Percentiles rank a stretch among this genome's conserved stretches.
phyloP scores from a whole-genome alignment of 2,329 filamentous ascomycete species.

The Fusarium sp. region DNA sequence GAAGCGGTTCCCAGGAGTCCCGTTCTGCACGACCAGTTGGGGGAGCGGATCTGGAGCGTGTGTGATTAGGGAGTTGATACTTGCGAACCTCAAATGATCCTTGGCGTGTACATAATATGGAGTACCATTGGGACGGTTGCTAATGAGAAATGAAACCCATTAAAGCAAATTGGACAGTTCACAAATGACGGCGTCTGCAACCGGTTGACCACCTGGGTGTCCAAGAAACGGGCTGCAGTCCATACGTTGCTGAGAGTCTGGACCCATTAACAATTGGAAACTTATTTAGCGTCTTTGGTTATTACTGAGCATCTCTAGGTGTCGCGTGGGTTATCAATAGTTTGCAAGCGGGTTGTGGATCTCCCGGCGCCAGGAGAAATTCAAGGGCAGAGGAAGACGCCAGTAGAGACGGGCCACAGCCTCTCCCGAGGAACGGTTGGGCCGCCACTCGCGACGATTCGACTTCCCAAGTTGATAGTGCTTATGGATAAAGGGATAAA shows the following conservation, averaged over 20 bases:
- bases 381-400: neutral
- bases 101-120: slow-evolving; percentile 50
- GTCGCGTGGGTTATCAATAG: slow-evolving; percentile 21
- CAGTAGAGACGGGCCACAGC: slow-evolving; percentile 9
- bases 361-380: slow-evolving; percentile 3
- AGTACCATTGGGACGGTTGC: slow-evolving; percentile 42
- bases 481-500: slow-evolving; percentile 10
- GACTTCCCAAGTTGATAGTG: neutral
- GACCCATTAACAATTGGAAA: neutral
- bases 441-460: slow-evolving; percentile 20
- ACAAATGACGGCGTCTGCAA: slow-evolving; percentile 2
- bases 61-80: slow-evolving; percentile 42
- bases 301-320: slow-evolving; percentile 10
- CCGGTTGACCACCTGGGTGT: neutral
- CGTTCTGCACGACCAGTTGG: slow-evolving; percentile 19
- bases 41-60: slow-evolving; percentile 34
- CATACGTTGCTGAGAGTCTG: neutral
- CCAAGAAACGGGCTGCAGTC: neutral
- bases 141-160: slow-evolving; percentile 52
- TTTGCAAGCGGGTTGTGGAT: neutral
- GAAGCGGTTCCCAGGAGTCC: slow-evolving; percentile 33
- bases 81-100: slow-evolving; percentile 39
- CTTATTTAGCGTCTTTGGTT: neutral
- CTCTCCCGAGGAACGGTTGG: neutral
- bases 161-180: slow-evolving; percentile 33